A percentile compares a stretch with the other conserved stretches of the same genome.
phyloP scores from a whole-genome alignment of 2,329 filamentous ascomycete species.

The Epichloe typhina region DNA sequence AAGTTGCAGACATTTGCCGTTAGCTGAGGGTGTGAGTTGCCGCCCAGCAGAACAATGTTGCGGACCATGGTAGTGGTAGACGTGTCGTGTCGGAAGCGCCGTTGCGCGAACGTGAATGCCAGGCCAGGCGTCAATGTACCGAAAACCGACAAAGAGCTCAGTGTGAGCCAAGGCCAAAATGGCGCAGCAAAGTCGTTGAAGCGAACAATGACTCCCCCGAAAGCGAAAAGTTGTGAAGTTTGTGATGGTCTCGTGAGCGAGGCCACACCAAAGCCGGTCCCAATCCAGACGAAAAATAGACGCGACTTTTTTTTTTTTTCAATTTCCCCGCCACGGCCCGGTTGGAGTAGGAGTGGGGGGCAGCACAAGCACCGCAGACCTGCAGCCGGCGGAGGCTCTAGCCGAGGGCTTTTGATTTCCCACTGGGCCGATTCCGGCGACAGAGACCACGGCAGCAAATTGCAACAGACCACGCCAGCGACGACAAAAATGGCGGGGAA shows the following conservation, averaged over 20 bases:
- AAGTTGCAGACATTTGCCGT: slow-evolving; percentile 79
- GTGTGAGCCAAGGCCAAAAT: neutral
- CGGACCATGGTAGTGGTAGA: slow-evolving; percentile 56
- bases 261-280: slow-evolving; percentile 1
- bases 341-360: slow-evolving; percentile 4
- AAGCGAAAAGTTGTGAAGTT: neutral
- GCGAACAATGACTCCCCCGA: neutral
- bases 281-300: neutral
- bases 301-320: slow-evolving; percentile 6
- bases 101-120: neutral
- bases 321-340: slow-evolving; percentile 5
- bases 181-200: neutral
- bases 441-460: neutral
- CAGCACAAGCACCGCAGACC: neutral
- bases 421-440: slow-evolving; percentile 6
- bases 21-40: slow-evolving; percentile 81
- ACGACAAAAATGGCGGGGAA: neutral
- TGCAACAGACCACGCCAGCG: neutral
- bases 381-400: slow-evolving; percentile 6
- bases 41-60: slow-evolving; percentile 87
- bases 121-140: neutral
- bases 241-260: slow-evolving; percentile 2
- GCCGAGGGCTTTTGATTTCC: slow-evolving; percentile 2
- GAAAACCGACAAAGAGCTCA: neutral
- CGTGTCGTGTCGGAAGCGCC: neutral